phyloP scores from a whole-genome alignment of 495 filamentous ascomycete species.

The Beverwykella pulmonaria region DNA sequence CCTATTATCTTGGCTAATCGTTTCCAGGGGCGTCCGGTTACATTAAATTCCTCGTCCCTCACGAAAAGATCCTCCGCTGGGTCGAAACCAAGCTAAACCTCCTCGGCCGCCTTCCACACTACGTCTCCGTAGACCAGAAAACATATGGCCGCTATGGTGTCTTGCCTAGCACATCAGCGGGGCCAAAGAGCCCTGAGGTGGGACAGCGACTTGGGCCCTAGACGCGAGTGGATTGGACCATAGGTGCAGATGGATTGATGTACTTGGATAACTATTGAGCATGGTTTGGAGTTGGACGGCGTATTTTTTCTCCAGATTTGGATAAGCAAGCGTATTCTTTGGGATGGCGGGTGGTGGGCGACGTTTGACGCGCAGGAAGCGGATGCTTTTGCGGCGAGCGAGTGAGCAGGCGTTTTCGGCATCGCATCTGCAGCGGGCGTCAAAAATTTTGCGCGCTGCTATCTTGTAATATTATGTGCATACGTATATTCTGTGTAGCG shows the following conservation, averaged over 20 bases:
- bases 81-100: conserved; percentile 84
- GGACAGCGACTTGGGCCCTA: conserved; percentile 33
- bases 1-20: background rate
- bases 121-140: conserved; percentile 91
- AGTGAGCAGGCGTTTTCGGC: background rate
- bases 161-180: conserved; percentile 59
- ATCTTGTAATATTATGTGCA: background rate
- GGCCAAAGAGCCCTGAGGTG: conserved; percentile 27
- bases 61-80: conserved; percentile 77
- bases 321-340: background rate
- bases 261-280: background rate
- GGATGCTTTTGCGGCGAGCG: too few relatives aligned
- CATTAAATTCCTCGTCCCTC: conserved; percentile 79
- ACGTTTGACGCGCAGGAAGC: too few relatives aligned
- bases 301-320: background rate
- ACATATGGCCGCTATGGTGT: conserved; percentile 95
- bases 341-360: too few relatives aligned
- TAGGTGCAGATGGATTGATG: background rate
- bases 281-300: background rate
- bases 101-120: conserved; percentile 78
- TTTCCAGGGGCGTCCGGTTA: conserved; percentile 77
- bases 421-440: background rate
- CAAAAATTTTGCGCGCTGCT: background rate
- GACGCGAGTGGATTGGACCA: background rate
- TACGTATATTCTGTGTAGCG: background rate